Evolutionary conservation across 2,329 filamentous ascomycete species (phyloP).

Genomic region (Eutypa lata): DNA sequence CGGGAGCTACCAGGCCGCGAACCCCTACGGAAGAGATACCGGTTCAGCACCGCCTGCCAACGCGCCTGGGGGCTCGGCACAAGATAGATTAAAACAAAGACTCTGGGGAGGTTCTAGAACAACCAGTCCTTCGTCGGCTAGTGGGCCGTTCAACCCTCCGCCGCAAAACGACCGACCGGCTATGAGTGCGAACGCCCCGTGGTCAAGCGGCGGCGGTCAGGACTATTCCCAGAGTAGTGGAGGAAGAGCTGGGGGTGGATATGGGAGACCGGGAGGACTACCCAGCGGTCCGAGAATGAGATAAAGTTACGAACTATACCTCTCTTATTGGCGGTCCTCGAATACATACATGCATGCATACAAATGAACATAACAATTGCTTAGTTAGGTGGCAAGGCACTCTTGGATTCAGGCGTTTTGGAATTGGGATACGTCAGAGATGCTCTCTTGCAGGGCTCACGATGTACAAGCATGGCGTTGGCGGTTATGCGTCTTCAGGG

Average conservation of each 20-base stretch:
- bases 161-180: slow-evolving; percentile 22
- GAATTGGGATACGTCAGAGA: not conserved
- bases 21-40: slow-evolving; percentile 22
- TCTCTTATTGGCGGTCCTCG: not conserved
- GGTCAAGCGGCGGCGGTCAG: slow-evolving; percentile 15
- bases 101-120: slow-evolving; percentile 66
- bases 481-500: not conserved
- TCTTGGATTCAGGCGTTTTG: not conserved
- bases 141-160: slow-evolving; percentile 45
- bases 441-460: not conserved
- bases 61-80: slow-evolving; percentile 56
- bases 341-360: too few relatives aligned
- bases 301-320: not conserved
- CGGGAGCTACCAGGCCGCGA: slow-evolving; percentile 67
- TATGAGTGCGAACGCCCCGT: too few relatives aligned
- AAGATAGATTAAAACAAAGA: slow-evolving; percentile 78
- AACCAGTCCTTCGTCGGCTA: slow-evolving; percentile 46
- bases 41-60: slow-evolving; percentile 34
- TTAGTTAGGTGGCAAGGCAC: not conserved
- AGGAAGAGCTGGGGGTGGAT: not conserved
- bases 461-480: not conserved
- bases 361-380: too few relatives aligned
- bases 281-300: slow-evolving; percentile 1
- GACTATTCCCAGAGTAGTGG: not conserved
- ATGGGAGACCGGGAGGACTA: slow-evolving; percentile 1